These are phyloP conservation scores for Marchantia polymorpha DNA, from an alignment of 225 moss, liverwort and hornwort species.

Conservation along the genomic window DNA sequence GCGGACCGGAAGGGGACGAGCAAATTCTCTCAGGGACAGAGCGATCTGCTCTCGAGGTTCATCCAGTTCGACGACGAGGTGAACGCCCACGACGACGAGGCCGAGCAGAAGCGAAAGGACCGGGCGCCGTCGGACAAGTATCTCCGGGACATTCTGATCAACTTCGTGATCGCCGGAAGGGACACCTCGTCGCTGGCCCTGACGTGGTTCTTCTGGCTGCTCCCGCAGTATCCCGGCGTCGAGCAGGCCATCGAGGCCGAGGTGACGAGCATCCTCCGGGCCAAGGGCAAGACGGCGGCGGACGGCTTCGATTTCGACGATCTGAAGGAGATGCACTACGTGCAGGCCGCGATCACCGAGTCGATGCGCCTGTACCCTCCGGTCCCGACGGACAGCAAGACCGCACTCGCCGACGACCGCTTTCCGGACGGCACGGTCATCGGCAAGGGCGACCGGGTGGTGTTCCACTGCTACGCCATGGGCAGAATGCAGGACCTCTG, in stretches of 20 bases:
- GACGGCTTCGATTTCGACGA: conserved; percentile 27
- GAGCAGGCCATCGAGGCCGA: conserved; percentile 28
- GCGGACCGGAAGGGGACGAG: background rate
- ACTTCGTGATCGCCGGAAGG: conserved; percentile 48
- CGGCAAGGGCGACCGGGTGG: background rate
- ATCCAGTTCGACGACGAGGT: conserved; percentile 29
- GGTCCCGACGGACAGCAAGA: conserved; percentile 26
- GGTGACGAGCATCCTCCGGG: conserved; percentile 18
- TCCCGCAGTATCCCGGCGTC: conserved; percentile 11
- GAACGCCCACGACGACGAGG: conserved; percentile 10
- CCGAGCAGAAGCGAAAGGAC: conserved; percentile 46
- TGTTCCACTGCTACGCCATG: conserved; percentile 9
- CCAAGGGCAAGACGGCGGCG: background rate
- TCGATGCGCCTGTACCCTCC: conserved; percentile 29
- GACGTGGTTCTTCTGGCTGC: conserved; percentile 38
- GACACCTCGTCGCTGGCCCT: conserved; percentile 41
- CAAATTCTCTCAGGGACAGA: conserved; percentile 8
- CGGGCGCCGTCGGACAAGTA: conserved; percentile 21
- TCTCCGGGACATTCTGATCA: conserved; percentile 39
- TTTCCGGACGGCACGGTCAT: conserved; percentile 12
- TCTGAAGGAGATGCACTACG: conserved; percentile 31
- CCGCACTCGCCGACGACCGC: background rate
- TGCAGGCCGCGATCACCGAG: conserved; percentile 6
- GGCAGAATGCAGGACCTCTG: conserved; percentile 18
- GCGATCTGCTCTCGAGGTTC: conserved; percentile 41